A percentile compares a stretch with the other conserved stretches of the same genome.
Evolutionary conservation across 2,329 filamentous ascomycete genomes (phyloP).

Genomic region (Tolypocladium tropicale): DNA sequence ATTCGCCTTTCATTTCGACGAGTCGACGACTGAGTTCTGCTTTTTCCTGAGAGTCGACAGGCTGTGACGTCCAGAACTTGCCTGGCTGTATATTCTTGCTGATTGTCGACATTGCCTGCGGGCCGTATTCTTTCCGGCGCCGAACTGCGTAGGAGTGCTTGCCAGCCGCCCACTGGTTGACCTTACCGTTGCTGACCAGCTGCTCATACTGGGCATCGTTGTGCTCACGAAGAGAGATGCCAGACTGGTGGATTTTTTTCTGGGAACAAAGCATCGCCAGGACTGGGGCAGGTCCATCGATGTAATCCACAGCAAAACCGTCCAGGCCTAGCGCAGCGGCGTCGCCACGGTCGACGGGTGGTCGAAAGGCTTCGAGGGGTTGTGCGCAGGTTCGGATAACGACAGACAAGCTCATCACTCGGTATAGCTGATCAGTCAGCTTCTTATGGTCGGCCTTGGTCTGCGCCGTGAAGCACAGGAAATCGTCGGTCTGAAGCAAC

Average conservation of each 20-base stretch:
- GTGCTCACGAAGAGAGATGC: conserved; percentile 53
- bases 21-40: conserved; percentile 46
- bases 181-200: conserved; percentile 45
- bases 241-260: conserved; percentile 57
- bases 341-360: conserved; percentile 45
- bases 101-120: conserved; percentile 58
- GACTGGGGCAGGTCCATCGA: conserved; percentile 74
- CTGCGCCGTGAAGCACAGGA: conserved; percentile 66
- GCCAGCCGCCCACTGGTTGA: conserved; percentile 63
- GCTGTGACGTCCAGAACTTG: conserved; percentile 65
- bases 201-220: conserved; percentile 56
- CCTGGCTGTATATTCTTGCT: conserved; percentile 52
- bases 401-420: conserved; percentile 56
- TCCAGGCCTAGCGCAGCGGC: conserved; percentile 57
- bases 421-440: conserved; percentile 56
- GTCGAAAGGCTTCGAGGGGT: conserved; percentile 41
- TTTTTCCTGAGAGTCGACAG: conserved; percentile 59
- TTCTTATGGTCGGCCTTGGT: conserved; percentile 63
- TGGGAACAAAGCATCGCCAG: conserved; percentile 80
- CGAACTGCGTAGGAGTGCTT: conserved; percentile 52
- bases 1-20: conserved; percentile 26
- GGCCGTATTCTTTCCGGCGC: conserved; percentile 72
- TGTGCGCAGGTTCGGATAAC: conserved; percentile 55
- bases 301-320: conserved; percentile 66
- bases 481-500: conserved; percentile 39